These are phyloP conservation scores for Bacidia rubella DNA, from an alignment of 495 filamentous ascomycete species.

Conservation along the genomic window DNA sequence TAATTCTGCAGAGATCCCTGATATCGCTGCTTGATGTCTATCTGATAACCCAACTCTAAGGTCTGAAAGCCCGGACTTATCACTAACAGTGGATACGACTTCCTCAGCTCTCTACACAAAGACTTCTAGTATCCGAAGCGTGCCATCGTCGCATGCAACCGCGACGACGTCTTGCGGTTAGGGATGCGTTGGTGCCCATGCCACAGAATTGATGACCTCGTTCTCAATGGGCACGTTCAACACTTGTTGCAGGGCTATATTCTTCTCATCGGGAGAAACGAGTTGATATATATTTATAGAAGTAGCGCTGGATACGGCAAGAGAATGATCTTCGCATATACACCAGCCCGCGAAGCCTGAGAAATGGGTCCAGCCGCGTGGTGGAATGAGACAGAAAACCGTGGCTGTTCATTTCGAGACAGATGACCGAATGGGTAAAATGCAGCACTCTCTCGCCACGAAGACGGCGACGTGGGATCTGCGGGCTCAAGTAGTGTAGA, in stretches of 20 bases:
- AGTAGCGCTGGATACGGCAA: slow-evolving; percentile 78
- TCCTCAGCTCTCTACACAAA: slow-evolving; percentile 18
- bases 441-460: slow-evolving; percentile 62
- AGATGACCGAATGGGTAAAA: slow-evolving; percentile 45
- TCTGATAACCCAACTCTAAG: background rate
- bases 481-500: slow-evolving; percentile 75
- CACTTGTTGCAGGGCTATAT: slow-evolving; percentile 59
- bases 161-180: slow-evolving; percentile 81
- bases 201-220: slow-evolving; percentile 68
- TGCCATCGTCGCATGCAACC: slow-evolving; percentile 83
- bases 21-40: slow-evolving; percentile 23
- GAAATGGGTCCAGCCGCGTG: slow-evolving; percentile 69
- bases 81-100: background rate
- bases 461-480: slow-evolving; percentile 64
- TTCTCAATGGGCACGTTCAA: slow-evolving; percentile 55
- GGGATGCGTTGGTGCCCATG: slow-evolving; percentile 83
- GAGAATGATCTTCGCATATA: slow-evolving; percentile 56
- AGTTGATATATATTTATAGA: slow-evolving; percentile 68
- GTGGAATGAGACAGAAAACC: slow-evolving; percentile 75
- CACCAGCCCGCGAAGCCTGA: slow-evolving; percentile 58
- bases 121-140: slow-evolving; percentile 71
- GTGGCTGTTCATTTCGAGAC: slow-evolving; percentile 67
- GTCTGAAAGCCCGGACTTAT: background rate
- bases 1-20: slow-evolving; percentile 38
- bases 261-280: slow-evolving; percentile 34